Base-by-base conservation (phyloP, 257 asterid genomes). In the Ehretia macrophylla region DNA sequence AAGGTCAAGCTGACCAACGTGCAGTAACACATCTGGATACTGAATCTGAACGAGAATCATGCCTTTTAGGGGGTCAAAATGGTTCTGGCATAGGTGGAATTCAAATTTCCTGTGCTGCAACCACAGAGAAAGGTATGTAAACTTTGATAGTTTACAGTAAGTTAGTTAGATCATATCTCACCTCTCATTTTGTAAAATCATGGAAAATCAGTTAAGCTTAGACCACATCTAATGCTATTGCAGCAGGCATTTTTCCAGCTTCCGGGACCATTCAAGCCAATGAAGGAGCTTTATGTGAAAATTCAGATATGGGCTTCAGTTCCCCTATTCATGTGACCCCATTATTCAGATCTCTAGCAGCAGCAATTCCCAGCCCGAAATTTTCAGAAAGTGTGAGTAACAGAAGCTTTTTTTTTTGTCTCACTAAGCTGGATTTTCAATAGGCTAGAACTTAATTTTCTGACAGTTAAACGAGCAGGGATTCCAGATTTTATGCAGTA, bases 361-460 rank as follows among this genome's bases (percentile, higher is more conserved):
- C 94, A 55, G 79, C 90, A 46, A 85, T 89, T 74, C 97, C 99
- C 55, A 93, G 90, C 66, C 99, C 99, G 44, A 75, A 85, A 71
- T 93, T 93, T 75, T 89, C 97, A 13, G 99, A 89, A 85, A 93
- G 99, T 57, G 99, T 89, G 84, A 83, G 99, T 72, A 55, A 64
- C 48, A 55, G 39, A 64, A 67, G 45, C 63, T 64, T 64, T 49
- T 53, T 35, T 16, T 13, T 27, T 53, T 32, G 37, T 19, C 46
- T 54, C 17, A 17, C 11, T 4, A 46, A 16, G 19, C 6, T 16
- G 51, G 14, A 46, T 5, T 5, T 0, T 1, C 19, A 46, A 3
- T 17, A 46, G n/a, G 19, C 14, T 18, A 46, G 19, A 46, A 16
- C 17, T 46, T 5, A 46, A 9, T 1, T 46, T 14, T 5, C 18